phyloP scores from a whole-genome alignment of 805 yeast species.

The Diddensiella caesifluorescens region DNA sequence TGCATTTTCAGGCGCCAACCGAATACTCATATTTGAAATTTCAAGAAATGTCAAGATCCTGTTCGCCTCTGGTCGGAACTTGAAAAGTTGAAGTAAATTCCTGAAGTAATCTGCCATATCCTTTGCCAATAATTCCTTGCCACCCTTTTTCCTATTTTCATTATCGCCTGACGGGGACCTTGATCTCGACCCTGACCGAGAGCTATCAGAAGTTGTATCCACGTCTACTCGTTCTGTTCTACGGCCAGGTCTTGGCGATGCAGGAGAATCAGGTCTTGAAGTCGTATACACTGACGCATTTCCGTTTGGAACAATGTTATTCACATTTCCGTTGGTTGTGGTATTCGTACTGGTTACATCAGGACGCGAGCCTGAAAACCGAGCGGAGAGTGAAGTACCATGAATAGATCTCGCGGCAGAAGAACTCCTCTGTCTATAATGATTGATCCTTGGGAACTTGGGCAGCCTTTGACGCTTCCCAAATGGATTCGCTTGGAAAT shows the following conservation, averaged over 20 bases:
- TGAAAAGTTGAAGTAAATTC: constrained; percentile 50
- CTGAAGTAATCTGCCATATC: constrained; percentile 63
- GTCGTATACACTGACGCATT: too few relatives aligned
- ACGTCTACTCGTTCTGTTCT: too few relatives aligned
- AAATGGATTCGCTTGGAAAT: constrained; percentile 37
- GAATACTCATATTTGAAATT: constrained; percentile 78
- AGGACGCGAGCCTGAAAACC: too few relatives aligned
- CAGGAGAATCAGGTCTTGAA: too few relatives aligned
- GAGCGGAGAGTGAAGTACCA: too few relatives aligned
- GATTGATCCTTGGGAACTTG: constrained; percentile 39
- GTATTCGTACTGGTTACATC: too few relatives aligned
- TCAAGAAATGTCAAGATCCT: constrained; percentile 82
- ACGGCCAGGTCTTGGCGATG: too few relatives aligned
- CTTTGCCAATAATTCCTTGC: constrained; percentile 1
- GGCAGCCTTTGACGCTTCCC: constrained; percentile 32
- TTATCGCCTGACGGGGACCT: not conserved
- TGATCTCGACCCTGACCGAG: not conserved
- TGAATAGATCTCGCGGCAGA: too few relatives aligned
- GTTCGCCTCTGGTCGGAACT: constrained; percentile 76
- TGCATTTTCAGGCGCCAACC: constrained; percentile 75
- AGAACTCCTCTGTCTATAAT: constrained; percentile 2
- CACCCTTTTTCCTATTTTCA: too few relatives aligned
- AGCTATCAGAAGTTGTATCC: too few relatives aligned
- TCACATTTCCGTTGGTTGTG: too few relatives aligned
- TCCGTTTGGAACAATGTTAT: too few relatives aligned